Evolutionary conservation across 2,329 filamentous ascomycete genomes (phyloP), one percentile per base, ranked within the genome.

Genomic region (Saccharata proteae): DNA sequence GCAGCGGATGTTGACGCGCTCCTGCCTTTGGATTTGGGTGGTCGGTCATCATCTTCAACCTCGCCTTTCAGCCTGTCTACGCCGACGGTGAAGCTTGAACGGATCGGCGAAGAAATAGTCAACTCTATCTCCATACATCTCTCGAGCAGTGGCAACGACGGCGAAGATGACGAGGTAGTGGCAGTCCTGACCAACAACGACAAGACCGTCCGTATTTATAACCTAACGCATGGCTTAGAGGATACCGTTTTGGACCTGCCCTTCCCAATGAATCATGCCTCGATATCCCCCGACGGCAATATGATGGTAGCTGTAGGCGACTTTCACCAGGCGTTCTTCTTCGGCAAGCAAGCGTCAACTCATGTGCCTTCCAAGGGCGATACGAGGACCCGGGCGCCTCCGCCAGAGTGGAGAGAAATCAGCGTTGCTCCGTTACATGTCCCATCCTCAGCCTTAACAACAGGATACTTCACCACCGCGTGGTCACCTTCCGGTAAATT

Each of bases 171-270:
- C 43, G 71, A 77, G 45, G 65, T 78, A 11, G 69, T 86, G n/a
- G 80, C 76, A 30, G 69, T 82, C 26, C 61, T 94, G 46, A 74
- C 81, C 26, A 94, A 94, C 59, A 98, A 98, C 51, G 90, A 96
- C 59, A 79, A 77, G 51, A 84, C 81, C 2, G 80, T 96, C 35
- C 78, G 79, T 16, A 61, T 94, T n/a, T 83, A 92, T 49, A 80
- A 77, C 29, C 62, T 96, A 13, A 64, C 71, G 16, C 71, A 77
- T 31, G 71, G 74, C 10, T 65, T 80, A 37, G 65, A 79, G 20
- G 58, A 92, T 14, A 74, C 81, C 33, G 68, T 76, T 25, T 61
- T 94, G 32, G 67, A 71, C 4, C 78, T 93, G 41, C 78, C 81
- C 4, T 80, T 88, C 49, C 80, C 77, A 41, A 88, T 96, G 61